Conservation (phyloP, 108 stramenopile genomes). For the Bacterosira constricta region DNA sequence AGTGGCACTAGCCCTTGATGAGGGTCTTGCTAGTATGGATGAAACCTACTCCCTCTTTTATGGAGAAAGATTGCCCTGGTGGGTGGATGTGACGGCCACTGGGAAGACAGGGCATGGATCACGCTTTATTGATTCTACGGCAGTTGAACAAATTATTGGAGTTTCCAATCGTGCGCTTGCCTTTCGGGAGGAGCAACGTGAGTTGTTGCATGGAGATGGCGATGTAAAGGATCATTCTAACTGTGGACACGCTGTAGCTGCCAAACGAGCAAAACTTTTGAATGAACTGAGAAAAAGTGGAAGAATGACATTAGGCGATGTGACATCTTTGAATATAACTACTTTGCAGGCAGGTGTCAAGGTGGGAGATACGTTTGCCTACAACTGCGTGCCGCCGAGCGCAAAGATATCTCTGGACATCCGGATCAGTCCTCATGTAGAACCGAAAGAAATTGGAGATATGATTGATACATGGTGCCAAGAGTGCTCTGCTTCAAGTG, state of each 20-base stretch:
- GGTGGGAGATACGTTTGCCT: slow-evolving; percentile 76
- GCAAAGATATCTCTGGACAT: slow-evolving; percentile 94
- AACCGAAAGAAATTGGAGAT: slow-evolving; percentile 78
- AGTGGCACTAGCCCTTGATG: slow-evolving; percentile 87
- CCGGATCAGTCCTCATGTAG: slow-evolving; percentile 89
- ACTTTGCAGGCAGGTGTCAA: slow-evolving; percentile 89
- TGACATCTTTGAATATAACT: slow-evolving; percentile 95
- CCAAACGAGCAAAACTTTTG: slow-evolving; percentile 41
- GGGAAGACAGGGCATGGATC: slow-evolving; percentile 96
- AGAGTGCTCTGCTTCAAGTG: slow-evolving; percentile 63
- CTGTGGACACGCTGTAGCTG: slow-evolving; percentile 78
- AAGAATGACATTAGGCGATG: slow-evolving; percentile 91
- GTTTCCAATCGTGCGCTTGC: slow-evolving; percentile 84
- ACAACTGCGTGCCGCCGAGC: slow-evolving; percentile 89
- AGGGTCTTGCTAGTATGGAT: slow-evolving; percentile 82
- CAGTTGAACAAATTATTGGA: slow-evolving; percentile 90
- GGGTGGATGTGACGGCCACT: slow-evolving; percentile 85
- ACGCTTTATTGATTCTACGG: slow-evolving; percentile 93
- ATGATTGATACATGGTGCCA: slow-evolving; percentile 91
- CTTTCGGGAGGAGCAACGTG: slow-evolving; percentile 88
- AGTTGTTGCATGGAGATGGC: slow-evolving; percentile 58
- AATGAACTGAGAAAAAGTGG: slow-evolving; percentile 47
- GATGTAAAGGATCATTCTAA: slow-evolving; percentile 57
- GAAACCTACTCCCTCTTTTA: slow-evolving; percentile 93
- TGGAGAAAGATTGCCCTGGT: slow-evolving; percentile 92